Evolutionary conservation across 805 yeast species (phyloP), one percentile per base, ranked within the genome.

Genomic region (Metschnikowia cubensis): DNA sequence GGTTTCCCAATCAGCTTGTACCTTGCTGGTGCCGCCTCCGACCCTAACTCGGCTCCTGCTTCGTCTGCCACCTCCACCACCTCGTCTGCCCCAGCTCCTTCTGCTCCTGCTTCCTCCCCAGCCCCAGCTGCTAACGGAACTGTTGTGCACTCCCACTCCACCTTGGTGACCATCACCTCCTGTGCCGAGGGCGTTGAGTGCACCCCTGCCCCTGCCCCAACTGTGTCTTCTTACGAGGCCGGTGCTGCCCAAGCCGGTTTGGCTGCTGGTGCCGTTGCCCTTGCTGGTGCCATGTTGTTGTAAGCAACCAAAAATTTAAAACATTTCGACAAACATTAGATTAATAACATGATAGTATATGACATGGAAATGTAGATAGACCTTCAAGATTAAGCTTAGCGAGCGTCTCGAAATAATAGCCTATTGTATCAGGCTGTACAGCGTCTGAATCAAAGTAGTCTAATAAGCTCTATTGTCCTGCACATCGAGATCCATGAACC

Each of bases 31-130:
- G 51, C 42, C n/a, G 37, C 50, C 6, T 13, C 39, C 14, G 39
- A 36, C 21, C 59, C 59, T 39, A 50, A 54, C 45, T 15, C 15
- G 2, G 37, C 8, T n/a, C 31, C 45, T 20, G 17, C 45, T 21
- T 20, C 41, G 8, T 21, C 31, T 20, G 41, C 31, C n/a, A 29
- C 41, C 58, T 57, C 49, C 55, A 67, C 31, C 52, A 34, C 59
- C 54, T 51, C 67, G 62, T 45, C 61, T 61, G 50, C 68, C 62
- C 51, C 68, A 57, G 57, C 63, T 54, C 46, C 61, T 42, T 39
- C 63, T 54, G 47, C 62, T 48, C 58, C 63, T 13, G 62, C 62
- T 47, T 58, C 70, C 39, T 61, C 67, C 45, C 55, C 55, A 25
- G 62, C 58, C 4, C 66, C 68, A 33, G 60, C 60, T 40, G 60